phyloP scores from a whole-genome alignment of 73 alveolate species.

The Urostyla sp. region DNA sequence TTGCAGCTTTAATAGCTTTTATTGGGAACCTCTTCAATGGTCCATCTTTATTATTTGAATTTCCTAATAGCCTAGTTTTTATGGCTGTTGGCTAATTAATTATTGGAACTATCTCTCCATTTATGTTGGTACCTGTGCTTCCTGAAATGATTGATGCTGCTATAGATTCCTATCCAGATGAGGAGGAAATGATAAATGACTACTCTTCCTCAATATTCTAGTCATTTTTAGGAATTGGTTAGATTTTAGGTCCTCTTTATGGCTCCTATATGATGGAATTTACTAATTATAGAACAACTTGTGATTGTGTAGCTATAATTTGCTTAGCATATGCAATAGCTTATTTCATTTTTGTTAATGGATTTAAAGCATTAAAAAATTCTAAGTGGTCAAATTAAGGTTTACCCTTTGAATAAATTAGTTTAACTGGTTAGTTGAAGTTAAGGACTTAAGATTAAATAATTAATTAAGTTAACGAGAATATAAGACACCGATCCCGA shows the following conservation, averaged over 20 bases:
- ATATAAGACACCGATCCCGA: too few relatives aligned
- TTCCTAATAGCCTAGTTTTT: conserved; percentile 14
- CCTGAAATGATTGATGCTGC: conserved; percentile 61
- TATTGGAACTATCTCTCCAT: conserved; percentile 43
- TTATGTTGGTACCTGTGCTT: conserved; percentile 42
- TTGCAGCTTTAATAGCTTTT: conserved; percentile 3
- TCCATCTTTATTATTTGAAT: conserved; percentile 5
- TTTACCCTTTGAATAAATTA: background rate
- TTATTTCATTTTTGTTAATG: background rate
- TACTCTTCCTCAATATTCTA: background rate
- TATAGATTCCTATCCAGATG: background rate
- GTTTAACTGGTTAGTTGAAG: too few relatives aligned
- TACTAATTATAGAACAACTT: background rate
- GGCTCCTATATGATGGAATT: conserved; percentile 3
- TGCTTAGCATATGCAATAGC: background rate
- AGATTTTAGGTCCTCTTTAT: conserved; percentile 4
- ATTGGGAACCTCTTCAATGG: conserved; percentile 27
- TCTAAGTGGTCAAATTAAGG: conserved; percentile 6
- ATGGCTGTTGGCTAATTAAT: conserved; percentile 28
- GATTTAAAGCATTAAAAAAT: background rate
- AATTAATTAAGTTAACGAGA: too few relatives aligned
- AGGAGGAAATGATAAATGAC: background rate
- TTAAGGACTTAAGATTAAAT: too few relatives aligned
- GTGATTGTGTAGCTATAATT: conserved; percentile 6
- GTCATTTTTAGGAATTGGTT: conserved; percentile 7